These are phyloP conservation scores for Calocybe cyanea DNA, from an alignment of 768 basidiomycete genomes.

Conservation along the genomic window DNA sequence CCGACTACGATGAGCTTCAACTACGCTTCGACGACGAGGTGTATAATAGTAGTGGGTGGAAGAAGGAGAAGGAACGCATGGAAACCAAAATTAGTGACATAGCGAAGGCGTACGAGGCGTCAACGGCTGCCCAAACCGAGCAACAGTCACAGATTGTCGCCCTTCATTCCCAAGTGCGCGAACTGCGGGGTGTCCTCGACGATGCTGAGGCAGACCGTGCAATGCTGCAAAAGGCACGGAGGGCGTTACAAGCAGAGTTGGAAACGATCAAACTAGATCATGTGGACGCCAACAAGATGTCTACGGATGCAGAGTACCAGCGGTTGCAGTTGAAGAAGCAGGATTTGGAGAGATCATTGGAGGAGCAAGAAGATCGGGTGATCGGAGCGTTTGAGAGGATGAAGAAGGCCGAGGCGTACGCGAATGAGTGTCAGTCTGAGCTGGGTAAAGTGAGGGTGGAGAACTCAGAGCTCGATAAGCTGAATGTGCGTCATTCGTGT, in stretches of 20 bases:
- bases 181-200: slow-evolving; percentile 75
- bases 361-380: slow-evolving; percentile 75
- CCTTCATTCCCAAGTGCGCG: slow-evolving; percentile 82
- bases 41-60: slow-evolving; percentile 76
- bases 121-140: slow-evolving; percentile 67
- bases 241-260: slow-evolving; percentile 74
- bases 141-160: slow-evolving; percentile 83
- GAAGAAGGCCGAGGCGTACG: slow-evolving; percentile 77
- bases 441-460: slow-evolving; percentile 74
- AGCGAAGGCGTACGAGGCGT: slow-evolving; percentile 71
- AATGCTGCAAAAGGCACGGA: slow-evolving; percentile 77
- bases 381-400: slow-evolving; percentile 69
- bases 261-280: slow-evolving; percentile 77
- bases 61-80: slow-evolving; percentile 83
- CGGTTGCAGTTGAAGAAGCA: slow-evolving; percentile 76
- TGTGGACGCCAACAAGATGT: slow-evolving; percentile 64
- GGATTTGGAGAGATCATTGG: slow-evolving; percentile 72
- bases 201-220: slow-evolving; percentile 82
- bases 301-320: slow-evolving; percentile 73
- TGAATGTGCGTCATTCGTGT: slow-evolving; percentile 51
- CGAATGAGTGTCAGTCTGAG: slow-evolving; percentile 72
- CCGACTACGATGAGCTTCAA: slow-evolving; percentile 74
- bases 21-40: slow-evolving; percentile 74
- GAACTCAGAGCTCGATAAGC: slow-evolving; percentile 75
- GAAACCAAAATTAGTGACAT: slow-evolving; percentile 79